A percentile compares a stretch with the other conserved stretches of the same genome.
Conservation (phyloP, 139 green algal genomes). For the Trebouxia sp. region DNA sequence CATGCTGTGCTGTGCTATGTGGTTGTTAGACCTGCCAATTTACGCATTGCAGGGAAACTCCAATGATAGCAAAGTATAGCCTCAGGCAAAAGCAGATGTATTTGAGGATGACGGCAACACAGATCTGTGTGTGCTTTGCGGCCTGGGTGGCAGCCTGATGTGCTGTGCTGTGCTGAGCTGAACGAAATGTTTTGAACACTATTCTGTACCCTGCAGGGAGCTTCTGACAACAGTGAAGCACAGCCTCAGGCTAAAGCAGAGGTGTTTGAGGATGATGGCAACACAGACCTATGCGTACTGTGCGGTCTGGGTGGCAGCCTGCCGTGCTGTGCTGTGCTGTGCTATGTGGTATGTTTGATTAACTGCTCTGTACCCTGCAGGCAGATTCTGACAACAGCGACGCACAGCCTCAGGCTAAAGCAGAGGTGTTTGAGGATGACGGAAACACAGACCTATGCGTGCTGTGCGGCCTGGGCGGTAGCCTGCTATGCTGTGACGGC, state of each 20-base stretch:
- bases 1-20: constrained; percentile 93
- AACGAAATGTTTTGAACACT: too few relatives aligned
- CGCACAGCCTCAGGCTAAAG: neutral
- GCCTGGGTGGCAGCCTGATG: constrained; percentile 74
- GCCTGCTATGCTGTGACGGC: constrained; percentile 88
- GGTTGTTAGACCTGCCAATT: too few relatives aligned
- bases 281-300: constrained; percentile 56
- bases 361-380: too few relatives aligned
- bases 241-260: neutral
- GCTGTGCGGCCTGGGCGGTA: constrained; percentile 78
- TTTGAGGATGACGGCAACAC: constrained; percentile 12
- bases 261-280: constrained; percentile 38
- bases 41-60: neutral
- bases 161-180: constrained; percentile 93
- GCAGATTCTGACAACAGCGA: neutral
- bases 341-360: too few relatives aligned
- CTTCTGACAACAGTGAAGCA: neutral
- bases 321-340: constrained; percentile 90
- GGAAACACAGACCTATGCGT: constrained; percentile 74
- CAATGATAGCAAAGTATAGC: neutral
- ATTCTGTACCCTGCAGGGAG: too few relatives aligned
- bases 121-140: constrained; percentile 65
- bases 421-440: constrained; percentile 27
- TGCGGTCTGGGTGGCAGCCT: constrained; percentile 78
- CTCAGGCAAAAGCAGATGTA: neutral